Conservation (phyloP, 2,329 filamentous ascomycete genomes). For the Chaetomiaceae sp. region DNA sequence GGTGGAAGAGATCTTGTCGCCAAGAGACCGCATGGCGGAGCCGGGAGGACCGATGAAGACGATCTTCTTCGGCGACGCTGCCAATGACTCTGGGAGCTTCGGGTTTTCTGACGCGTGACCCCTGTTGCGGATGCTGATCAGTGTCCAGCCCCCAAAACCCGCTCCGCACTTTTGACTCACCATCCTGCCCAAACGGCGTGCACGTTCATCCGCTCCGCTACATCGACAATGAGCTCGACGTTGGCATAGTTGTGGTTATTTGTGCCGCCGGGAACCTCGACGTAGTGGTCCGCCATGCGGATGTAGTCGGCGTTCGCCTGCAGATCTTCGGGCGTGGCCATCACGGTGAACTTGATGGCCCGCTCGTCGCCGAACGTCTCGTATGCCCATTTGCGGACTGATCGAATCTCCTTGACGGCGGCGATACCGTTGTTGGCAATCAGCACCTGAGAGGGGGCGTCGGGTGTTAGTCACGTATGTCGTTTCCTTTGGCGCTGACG, state of each 20-base stretch:
- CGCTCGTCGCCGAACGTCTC: slow-evolving; percentile 98
- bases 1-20: slow-evolving; percentile 99
- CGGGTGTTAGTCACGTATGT: neutral
- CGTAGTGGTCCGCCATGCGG: slow-evolving; percentile 98
- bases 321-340: slow-evolving; percentile 98
- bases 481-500: neutral
- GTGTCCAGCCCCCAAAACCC: neutral
- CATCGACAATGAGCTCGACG: slow-evolving; percentile 96
- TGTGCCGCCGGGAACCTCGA: slow-evolving; percentile 95
- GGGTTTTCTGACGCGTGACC: slow-evolving; percentile 99
- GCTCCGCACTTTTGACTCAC: slow-evolving; percentile 46
- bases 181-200: slow-evolving; percentile 99
- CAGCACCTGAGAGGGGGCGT: slow-evolving; percentile 80
- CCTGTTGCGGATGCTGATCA: slow-evolving; percentile 41
- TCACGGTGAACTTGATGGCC: slow-evolving; percentile 98
- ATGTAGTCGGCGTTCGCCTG: slow-evolving; percentile 98
- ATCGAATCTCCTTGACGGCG: slow-evolving; percentile 98
- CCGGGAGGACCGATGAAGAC: slow-evolving; percentile 98
- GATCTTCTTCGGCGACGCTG: slow-evolving; percentile 95
- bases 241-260: slow-evolving; percentile 99
- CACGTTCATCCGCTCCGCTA: slow-evolving; percentile 96
- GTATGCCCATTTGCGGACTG: slow-evolving; percentile 99
- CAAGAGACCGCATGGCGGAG: slow-evolving; percentile 96
- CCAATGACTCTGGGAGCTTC: slow-evolving; percentile 90
- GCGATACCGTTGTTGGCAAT: slow-evolving; percentile 99